phyloP scores from a whole-genome alignment of 495 filamentous ascomycete species.

The Aspergillus carlsbadensis region DNA sequence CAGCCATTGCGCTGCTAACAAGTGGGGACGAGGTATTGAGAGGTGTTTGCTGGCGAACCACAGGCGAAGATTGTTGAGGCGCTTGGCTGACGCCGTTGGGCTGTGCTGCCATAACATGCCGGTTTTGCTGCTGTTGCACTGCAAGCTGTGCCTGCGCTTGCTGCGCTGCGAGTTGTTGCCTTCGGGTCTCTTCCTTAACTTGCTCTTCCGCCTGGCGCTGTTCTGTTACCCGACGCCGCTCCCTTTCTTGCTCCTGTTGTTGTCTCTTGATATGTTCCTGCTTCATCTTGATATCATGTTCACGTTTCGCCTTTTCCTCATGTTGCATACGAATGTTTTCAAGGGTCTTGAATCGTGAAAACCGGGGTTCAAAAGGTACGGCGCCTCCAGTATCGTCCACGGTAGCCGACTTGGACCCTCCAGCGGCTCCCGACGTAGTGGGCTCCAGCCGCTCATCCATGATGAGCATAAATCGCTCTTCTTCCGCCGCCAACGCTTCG shows the following conservation, averaged over 20 bases:
- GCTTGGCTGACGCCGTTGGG: slow-evolving; percentile 64
- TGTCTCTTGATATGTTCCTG: slow-evolving; percentile 47
- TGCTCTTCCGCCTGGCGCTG: slow-evolving; percentile 51
- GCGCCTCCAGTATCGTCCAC: slow-evolving; percentile 72
- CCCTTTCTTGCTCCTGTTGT: slow-evolving; percentile 47
- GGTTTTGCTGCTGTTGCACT: slow-evolving; percentile 48
- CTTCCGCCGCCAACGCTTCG: slow-evolving; percentile 83
- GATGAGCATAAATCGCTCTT: slow-evolving; percentile 88
- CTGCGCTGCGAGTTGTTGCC: slow-evolving; percentile 42
- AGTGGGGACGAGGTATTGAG: slow-evolving; percentile 76
- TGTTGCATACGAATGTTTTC: slow-evolving; percentile 78
- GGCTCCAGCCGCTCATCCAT: slow-evolving; percentile 81
- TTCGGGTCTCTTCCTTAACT: slow-evolving; percentile 45
- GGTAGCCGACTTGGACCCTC: slow-evolving; percentile 59
- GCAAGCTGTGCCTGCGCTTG: slow-evolving; percentile 53
- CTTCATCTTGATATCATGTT: slow-evolving; percentile 64
- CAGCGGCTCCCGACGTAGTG: slow-evolving; percentile 53
- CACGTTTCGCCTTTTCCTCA: slow-evolving; percentile 64
- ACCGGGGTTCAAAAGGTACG: slow-evolving; percentile 75
- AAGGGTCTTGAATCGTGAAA: slow-evolving; percentile 87
- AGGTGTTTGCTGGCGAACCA: slow-evolving; percentile 76
- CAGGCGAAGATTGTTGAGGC: slow-evolving; percentile 68
- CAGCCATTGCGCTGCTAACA: slow-evolving; percentile 53
- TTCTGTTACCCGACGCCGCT: slow-evolving; percentile 40
- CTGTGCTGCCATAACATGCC: slow-evolving; percentile 46